Evolutionary conservation across 371 early-diverging fungal species (phyloP), one percentile per base, ranked within the genome.

Genomic region (Capillidium rhysosporum): DNA sequence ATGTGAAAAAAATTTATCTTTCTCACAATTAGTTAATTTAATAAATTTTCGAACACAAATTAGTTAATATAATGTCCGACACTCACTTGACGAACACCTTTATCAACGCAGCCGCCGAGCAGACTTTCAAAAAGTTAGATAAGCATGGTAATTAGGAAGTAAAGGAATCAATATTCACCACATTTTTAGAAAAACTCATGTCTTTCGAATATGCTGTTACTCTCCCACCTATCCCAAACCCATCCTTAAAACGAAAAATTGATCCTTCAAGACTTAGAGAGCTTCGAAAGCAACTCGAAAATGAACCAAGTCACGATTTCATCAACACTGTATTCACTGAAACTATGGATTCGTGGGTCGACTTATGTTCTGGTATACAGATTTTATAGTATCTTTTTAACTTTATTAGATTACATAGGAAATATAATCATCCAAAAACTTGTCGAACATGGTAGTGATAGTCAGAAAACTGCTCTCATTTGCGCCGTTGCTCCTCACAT

Each of bases 401-500:
- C 34, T 77, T 75, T 8, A 40, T 10, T 69, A 79, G 96, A 96
- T 64, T 91, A 92, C 59, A 89, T 94, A 56, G 97, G 97, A 29
- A 96, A 96, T 63, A 90, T 90, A 7, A 83, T 96, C 9, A 73
- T 96, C 52, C 97, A 96, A 61, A 82, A 84, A 52, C 64, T 96
- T 31, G 77, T 89, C 60, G 94, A 93, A 59, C 73, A 81, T 43
- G 75, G 83, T 52, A 63, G 68, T 34, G 80, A 84, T 39, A 61
- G 64, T 21, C 82, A 84, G 52, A 76, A 75, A 60, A 69, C 75
- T 5, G 64, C 67, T 46, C 75, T 86, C 70, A 56, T 80, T 3
- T 71, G 73, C 54, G 58, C 68, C 30, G 77, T 93, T 34, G 80
- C 84, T 0, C 88, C 89, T 16, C 75, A 89, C 54, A 69, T 94